Conservation (phyloP, 2,329 filamentous ascomycete genomes). For the Pseudogymnoascus sp. region DNA sequence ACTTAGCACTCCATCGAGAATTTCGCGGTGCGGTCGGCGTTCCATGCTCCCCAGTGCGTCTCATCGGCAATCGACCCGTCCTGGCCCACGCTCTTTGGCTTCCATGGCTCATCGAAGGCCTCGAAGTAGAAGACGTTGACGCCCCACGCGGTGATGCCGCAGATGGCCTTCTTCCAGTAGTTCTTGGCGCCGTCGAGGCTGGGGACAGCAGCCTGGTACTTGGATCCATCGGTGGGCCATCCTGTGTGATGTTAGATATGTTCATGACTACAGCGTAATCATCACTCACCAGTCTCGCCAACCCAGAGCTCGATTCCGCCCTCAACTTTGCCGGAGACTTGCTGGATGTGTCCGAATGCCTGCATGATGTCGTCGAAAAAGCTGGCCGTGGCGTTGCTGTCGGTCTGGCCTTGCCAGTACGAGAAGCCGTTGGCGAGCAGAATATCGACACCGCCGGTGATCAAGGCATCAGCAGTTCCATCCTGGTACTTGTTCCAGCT, state of each 20-base stretch:
- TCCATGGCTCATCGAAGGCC: constrained; percentile 66
- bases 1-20: constrained; percentile 30
- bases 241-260: constrained; percentile 21
- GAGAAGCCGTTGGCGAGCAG: constrained; percentile 59
- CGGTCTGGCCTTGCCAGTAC: constrained; percentile 59
- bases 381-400: constrained; percentile 46
- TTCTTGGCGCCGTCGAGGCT: constrained; percentile 47
- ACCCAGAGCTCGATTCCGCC: constrained; percentile 57
- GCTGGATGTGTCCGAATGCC: constrained; percentile 54
- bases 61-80: constrained; percentile 54
- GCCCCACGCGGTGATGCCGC: constrained; percentile 55
- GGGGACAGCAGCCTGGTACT: constrained; percentile 54
- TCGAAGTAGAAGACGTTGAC: constrained; percentile 66
- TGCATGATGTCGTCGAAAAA: constrained; percentile 61
- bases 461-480: constrained; percentile 56
- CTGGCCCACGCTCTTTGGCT: constrained; percentile 54
- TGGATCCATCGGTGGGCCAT: constrained; percentile 56
- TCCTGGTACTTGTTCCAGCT: constrained; percentile 66
- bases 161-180: constrained; percentile 56
- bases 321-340: constrained; percentile 41
- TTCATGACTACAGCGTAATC: background rate
- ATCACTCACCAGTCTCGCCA: constrained; percentile 48
- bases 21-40: constrained; percentile 48
- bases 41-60: constrained; percentile 63
- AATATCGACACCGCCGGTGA: constrained; percentile 48